Base-by-base conservation (phyloP, 192 early-diverging fungal species). In the Podila minutissima region DNA sequence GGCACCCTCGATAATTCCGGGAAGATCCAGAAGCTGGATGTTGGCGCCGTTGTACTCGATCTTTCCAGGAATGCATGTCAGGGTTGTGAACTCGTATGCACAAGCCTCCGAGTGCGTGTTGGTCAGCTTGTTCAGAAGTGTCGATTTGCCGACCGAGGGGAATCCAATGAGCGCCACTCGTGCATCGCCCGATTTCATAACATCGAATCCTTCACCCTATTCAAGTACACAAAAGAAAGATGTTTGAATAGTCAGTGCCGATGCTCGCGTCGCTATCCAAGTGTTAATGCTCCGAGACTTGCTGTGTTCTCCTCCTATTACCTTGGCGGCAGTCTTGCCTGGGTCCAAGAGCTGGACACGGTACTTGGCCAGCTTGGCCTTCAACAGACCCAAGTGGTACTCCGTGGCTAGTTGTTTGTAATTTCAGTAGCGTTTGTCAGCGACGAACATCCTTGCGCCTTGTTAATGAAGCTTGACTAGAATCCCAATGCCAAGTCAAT, bases 101-200 rank as follows among this genome's bases (percentile, higher is more conserved):
- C 92, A 95, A 50, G 91, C 94, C 64, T 93, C 95, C 9, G 95
- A 95, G 71, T 96, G 92, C 6, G 96, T 97, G 48, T 95, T 93
- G 10, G 98, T 99, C 28, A 96, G 82, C 69, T 95, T 97, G 75
- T 90, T 92, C 15, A 99, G 86, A 66, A 99, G 85, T 4, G 98
- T 99, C n/a, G 96, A 97, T 82, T 99, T 99, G 64, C 98, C 98
- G 15, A 99, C 98, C 9, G 97, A 97, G n/a, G 98, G 98, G 70
- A 98, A 99, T 55, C 97, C 96, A 69, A 98, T 94, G 66, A 98
- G 88, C 2, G 93, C 95, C 62, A 98, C 96, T 57, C 97, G 90
- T 19, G 97, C 98, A 82, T 98, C 98, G 3, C 98, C 98, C 28
- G 92, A 93, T 83, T 97, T 94, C 88, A 97, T 97, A 20, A 99